Evolutionary conservation across 495 filamentous ascomycete genomes (phyloP).

Genomic region (Tuber brumale): DNA sequence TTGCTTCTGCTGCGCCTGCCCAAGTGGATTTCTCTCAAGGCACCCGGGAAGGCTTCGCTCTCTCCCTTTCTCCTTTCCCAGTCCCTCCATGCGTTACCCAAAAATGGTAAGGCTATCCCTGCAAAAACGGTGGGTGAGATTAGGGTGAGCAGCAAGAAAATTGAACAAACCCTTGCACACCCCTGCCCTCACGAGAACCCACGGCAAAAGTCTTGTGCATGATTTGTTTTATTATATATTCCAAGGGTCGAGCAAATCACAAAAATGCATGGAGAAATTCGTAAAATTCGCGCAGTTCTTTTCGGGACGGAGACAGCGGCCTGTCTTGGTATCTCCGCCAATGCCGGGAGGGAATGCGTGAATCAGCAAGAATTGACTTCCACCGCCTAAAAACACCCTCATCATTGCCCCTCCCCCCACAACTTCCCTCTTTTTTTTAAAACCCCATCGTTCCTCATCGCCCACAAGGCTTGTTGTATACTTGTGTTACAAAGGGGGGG

Average conservation of each 20-base stretch:
- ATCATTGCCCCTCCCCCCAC: neutral
- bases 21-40: neutral
- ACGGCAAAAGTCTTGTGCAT: neutral
- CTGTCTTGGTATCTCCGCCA: neutral
- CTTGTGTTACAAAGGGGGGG: neutral
- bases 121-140: neutral
- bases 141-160: neutral
- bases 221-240: neutral
- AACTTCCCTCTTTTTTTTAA: neutral
- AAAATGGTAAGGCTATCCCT: slow-evolving; percentile 1
- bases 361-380: neutral
- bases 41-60: neutral
- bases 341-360: neutral
- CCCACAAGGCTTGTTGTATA: neutral
- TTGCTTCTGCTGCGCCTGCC: neutral
- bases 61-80: neutral
- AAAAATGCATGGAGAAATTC: neutral
- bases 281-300: neutral
- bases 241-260: neutral
- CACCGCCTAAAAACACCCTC: neutral
- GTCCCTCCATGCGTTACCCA: neutral
- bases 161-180: neutral
- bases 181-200: neutral
- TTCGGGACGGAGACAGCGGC: neutral
- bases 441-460: neutral